Evolutionary conservation across 176 grass and related monocot genomes (phyloP).

Genomic region (Carex parvula): DNA sequence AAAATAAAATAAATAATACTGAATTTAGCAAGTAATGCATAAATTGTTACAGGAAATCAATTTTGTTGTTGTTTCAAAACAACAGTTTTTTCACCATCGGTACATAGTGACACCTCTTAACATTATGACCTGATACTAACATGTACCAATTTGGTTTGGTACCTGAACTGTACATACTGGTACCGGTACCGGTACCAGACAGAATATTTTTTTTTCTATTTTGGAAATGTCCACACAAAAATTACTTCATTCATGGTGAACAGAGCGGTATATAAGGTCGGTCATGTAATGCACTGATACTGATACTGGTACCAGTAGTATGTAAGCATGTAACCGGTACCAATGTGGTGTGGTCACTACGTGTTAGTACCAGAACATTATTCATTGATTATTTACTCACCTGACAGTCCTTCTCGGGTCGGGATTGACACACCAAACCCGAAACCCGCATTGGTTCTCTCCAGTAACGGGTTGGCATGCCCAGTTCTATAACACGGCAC

Average conservation of each 20-base stretch:
- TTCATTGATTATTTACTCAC: too few species aligned
- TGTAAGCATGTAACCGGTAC: background rate
- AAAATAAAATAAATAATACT: background rate
- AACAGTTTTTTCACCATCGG: too few species aligned
- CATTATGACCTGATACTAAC: too few species aligned
- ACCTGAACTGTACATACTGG: background rate
- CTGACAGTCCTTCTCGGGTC: background rate
- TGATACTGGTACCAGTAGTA: background rate
- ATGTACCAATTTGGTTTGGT: background rate
- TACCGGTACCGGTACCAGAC: background rate
- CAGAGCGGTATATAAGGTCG: too few species aligned
- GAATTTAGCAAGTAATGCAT: background rate
- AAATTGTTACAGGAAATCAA: background rate
- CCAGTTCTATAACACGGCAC: conserved; percentile 58
- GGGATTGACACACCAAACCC: background rate
- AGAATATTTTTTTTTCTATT: background rate
- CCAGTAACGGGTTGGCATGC: background rate
- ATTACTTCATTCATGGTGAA: too few species aligned
- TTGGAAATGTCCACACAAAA: background rate
- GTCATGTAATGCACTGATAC: background rate
- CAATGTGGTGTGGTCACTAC: background rate
- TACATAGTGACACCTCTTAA: too few species aligned
- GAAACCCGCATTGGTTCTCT: conserved; percentile 6
- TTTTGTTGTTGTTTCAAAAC: background rate
- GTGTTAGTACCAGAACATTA: too few species aligned